phyloP scores from a whole-genome alignment of 371 early-diverging fungal genomes.

The Apophysomyces variabilis region DNA sequence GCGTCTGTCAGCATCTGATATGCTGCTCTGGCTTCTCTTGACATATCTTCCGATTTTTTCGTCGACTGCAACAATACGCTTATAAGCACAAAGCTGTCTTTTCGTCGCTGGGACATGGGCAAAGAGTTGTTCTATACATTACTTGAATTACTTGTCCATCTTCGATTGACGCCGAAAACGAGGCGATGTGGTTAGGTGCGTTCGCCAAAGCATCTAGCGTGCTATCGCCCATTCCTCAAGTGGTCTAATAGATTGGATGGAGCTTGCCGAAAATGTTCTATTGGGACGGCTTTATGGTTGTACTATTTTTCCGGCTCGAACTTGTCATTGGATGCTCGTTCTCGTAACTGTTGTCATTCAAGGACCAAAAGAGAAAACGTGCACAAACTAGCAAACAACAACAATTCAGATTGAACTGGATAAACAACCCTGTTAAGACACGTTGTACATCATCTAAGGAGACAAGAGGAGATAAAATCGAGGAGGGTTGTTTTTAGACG shows the following conservation, averaged over 20 bases:
- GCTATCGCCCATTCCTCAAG: conserved; percentile 26
- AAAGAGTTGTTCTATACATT: background rate
- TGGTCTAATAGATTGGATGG: background rate
- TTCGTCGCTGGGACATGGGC: background rate
- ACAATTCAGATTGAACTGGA: too few relatives aligned
- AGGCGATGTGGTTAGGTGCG: conserved; percentile 27
- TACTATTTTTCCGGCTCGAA: too few relatives aligned
- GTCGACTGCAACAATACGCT: conserved; percentile 1
- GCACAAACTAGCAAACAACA: too few relatives aligned
- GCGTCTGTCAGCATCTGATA: conserved; percentile 33
- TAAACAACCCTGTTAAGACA: too few relatives aligned
- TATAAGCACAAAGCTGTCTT: background rate
- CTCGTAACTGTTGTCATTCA: too few relatives aligned
- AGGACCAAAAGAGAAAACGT: too few relatives aligned
- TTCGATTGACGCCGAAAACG: conserved; percentile 27
- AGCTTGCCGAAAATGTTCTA: too few relatives aligned
- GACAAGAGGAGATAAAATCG: too few relatives aligned
- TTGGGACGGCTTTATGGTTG: too few relatives aligned
- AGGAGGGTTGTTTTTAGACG: too few relatives aligned
- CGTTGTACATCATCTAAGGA: too few relatives aligned
- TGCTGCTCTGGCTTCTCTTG: conserved; percentile 19
- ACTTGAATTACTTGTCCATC: conserved; percentile 31
- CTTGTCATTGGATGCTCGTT: too few relatives aligned
- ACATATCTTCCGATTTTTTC: background rate
- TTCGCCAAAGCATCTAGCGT: conserved; percentile 29